phyloP scores from a whole-genome alignment of 1,284 basidiomycete genomes.

The Jaminaea rosea region DNA sequence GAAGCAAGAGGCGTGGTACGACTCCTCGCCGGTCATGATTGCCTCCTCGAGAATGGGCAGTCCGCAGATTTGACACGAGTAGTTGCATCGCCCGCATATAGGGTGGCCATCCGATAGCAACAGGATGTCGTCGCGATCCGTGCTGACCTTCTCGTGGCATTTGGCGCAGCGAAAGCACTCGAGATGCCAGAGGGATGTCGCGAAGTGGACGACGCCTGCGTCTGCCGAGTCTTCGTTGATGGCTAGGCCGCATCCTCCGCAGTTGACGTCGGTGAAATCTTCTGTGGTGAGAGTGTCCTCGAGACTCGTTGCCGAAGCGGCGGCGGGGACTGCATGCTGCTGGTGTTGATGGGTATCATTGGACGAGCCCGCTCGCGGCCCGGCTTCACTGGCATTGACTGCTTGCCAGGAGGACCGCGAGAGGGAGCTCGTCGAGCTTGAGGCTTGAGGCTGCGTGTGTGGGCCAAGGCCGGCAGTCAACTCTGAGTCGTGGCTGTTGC shows the following conservation, averaged over 20 bases:
- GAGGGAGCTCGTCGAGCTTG: too few relatives aligned
- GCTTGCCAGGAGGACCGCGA: too few relatives aligned
- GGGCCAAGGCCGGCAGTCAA: too few relatives aligned
- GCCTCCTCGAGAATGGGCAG: constrained; percentile 51
- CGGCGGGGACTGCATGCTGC: too few relatives aligned
- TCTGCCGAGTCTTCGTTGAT: constrained; percentile 37
- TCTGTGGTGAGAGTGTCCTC: constrained; percentile 4
- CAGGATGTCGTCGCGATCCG: constrained; percentile 81
- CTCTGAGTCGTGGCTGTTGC: too few relatives aligned
- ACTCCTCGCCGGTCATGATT: constrained; percentile 95
- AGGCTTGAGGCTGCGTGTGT: too few relatives aligned
- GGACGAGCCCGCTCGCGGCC: too few relatives aligned
- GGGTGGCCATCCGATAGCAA: constrained; percentile 92
- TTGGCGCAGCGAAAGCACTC: constrained; percentile 35
- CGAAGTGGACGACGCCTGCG: constrained; percentile 35
- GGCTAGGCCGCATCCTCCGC: constrained; percentile 30
- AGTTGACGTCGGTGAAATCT: constrained; percentile 31
- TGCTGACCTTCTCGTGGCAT: constrained; percentile 54
- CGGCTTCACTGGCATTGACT: too few relatives aligned
- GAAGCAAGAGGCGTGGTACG: constrained; percentile 97
- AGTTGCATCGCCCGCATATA: constrained; percentile 92
- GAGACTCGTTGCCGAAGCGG: too few relatives aligned
- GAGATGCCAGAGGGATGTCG: constrained; percentile 38
- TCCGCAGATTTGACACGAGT: constrained; percentile 53
- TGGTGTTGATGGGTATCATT: too few relatives aligned